Evolutionary conservation across 768 basidiomycete species (phyloP).

Genomic region (Lactarius hengduanensis): DNA sequence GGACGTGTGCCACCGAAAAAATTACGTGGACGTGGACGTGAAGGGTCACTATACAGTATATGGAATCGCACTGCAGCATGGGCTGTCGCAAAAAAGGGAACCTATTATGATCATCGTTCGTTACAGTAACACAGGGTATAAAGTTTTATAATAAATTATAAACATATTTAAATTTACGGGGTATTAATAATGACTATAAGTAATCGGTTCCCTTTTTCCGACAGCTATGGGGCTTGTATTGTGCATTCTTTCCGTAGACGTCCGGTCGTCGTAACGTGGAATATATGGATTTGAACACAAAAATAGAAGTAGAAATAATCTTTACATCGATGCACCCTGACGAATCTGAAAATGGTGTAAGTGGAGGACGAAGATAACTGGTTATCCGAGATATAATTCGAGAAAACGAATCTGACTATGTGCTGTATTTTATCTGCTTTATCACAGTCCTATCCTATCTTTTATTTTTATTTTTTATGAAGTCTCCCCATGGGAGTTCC

Average conservation of each 20-base stretch:
- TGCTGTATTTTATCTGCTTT: too few species aligned
- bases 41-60: not conserved
- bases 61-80: not conserved
- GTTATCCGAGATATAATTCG: not conserved
- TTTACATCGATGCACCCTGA: not conserved
- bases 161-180: too few species aligned
- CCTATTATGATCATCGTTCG: too few species aligned
- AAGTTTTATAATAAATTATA: too few species aligned
- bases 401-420: too few species aligned
- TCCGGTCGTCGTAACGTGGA: too few species aligned
- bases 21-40: constrained; percentile 12
- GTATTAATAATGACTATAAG: too few species aligned
- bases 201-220: too few species aligned
- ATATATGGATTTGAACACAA: too few species aligned
- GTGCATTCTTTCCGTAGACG: too few species aligned
- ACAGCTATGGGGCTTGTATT: not conserved
- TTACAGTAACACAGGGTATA: too few species aligned
- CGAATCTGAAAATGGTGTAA: not conserved
- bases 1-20: not conserved
- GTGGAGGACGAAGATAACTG: not conserved
- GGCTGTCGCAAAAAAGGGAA: not conserved
- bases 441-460: not conserved
- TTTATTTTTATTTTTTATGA: not conserved
- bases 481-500: not conserved
- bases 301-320: too few species aligned